phyloP scores from a whole-genome alignment of 495 filamentous ascomycete genomes.

The Filosporella fistucella region DNA sequence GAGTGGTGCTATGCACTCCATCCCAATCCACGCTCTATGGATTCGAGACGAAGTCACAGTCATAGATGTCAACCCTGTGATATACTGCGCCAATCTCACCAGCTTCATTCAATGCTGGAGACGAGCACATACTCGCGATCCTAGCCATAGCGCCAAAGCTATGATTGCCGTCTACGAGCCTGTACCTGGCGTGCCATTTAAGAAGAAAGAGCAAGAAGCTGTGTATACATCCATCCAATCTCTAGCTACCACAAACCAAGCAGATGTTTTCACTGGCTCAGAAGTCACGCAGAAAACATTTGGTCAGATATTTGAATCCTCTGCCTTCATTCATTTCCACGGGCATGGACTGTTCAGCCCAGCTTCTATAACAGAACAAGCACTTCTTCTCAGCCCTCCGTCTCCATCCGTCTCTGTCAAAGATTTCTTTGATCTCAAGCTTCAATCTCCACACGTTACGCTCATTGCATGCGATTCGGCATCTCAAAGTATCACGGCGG shows the following conservation, averaged over 20 bases:
- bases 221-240: neutral
- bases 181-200: neutral
- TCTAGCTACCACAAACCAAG: neutral
- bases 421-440: neutral
- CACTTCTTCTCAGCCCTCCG: neutral
- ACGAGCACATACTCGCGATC: neutral
- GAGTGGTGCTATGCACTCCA: neutral
- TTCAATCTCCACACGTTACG: slow-evolving; percentile 1
- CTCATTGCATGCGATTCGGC: slow-evolving; percentile 11
- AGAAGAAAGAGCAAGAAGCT: neutral
- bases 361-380: neutral
- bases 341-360: too few species aligned
- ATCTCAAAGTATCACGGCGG: neutral
- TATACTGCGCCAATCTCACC: slow-evolving; percentile 2
- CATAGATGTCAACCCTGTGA: slow-evolving; percentile 2
- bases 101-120: neutral
- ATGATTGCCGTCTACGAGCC: neutral
- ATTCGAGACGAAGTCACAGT: slow-evolving; percentile 1
- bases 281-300: neutral
- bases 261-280: neutral
- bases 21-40: slow-evolving; percentile 4
- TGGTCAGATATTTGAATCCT: neutral
- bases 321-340: neutral
- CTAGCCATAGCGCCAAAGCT: neutral
- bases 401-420: neutral